Percentiles rank a stretch among this genome's conserved stretches.
Evolutionary conservation across 768 basidiomycete species (phyloP).

Genomic region (Lactarius deliciosus): DNA sequence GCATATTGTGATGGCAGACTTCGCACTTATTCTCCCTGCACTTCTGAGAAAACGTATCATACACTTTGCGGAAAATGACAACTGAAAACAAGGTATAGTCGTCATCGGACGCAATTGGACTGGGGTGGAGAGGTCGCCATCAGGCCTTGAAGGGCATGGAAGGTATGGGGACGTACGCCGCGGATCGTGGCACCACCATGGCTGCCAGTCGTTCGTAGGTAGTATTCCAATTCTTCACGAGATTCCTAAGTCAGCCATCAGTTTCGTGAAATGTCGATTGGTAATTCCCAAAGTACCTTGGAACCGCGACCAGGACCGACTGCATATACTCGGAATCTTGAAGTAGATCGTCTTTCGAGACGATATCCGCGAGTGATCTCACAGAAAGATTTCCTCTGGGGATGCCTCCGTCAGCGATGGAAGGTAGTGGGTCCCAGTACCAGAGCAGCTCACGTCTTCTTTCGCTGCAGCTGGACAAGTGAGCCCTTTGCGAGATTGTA

Average conservation of each 20-base stretch:
- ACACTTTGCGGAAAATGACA: constrained; percentile 85
- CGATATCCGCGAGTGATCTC: constrained; percentile 80
- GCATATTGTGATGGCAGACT: constrained; percentile 28
- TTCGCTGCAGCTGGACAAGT: constrained; percentile 88
- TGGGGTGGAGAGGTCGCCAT: constrained; percentile 36
- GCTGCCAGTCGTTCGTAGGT: constrained; percentile 85
- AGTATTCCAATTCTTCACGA: constrained; percentile 82
- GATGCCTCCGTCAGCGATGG: constrained; percentile 18
- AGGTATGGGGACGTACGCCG: constrained; percentile 54
- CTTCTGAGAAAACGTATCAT: constrained; percentile 91
- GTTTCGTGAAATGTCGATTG: not conserved
- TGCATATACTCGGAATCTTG: constrained; percentile 93
- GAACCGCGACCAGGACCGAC: constrained; percentile 89
- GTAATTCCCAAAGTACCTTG: constrained; percentile 59
- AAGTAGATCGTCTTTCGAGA: constrained; percentile 78
- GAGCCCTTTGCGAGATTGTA: constrained; percentile 96
- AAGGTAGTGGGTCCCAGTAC: constrained; percentile 8
- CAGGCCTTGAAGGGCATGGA: not conserved
- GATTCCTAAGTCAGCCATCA: constrained; percentile 49
- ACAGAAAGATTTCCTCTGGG: constrained; percentile 92
- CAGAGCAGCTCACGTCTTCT: constrained; percentile 70
- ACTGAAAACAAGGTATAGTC: constrained; percentile 86
- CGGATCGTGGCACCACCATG: constrained; percentile 94
- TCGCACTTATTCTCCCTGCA: constrained; percentile 90
- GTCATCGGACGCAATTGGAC: constrained; percentile 77